Conservation (phyloP, 1,139 yeast genomes). For the Lipomyces yarrowii region DNA sequence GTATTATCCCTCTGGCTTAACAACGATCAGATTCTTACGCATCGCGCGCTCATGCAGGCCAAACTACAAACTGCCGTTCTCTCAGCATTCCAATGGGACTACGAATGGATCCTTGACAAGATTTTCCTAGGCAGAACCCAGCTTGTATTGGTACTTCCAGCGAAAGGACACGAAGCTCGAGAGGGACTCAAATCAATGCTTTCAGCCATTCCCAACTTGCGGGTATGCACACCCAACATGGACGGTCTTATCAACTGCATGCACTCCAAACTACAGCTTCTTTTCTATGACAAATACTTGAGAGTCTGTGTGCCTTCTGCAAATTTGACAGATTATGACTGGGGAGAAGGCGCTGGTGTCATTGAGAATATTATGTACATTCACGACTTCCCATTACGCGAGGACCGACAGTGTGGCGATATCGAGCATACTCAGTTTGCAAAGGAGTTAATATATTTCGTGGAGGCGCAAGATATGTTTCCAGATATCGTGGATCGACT, state of each 20-base stretch:
- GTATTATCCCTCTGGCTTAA: neutral
- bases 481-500: conserved; percentile 27
- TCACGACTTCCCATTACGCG: conserved; percentile 33
- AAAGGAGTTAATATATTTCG: conserved; percentile 29
- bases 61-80: conserved; percentile 30
- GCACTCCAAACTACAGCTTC: conserved; percentile 36
- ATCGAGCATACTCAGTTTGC: conserved; percentile 23
- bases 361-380: conserved; percentile 32
- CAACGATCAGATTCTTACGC: neutral
- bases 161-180: conserved; percentile 27
- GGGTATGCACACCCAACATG: conserved; percentile 30
- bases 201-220: conserved; percentile 22
- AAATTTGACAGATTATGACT: conserved; percentile 35
- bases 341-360: conserved; percentile 37
- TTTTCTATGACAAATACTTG: conserved; percentile 32
- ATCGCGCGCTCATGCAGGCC: conserved; percentile 10
- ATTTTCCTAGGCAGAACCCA: conserved; percentile 20
- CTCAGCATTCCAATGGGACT: conserved; percentile 32
- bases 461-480: conserved; percentile 28
- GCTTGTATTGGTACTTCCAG: conserved; percentile 29
- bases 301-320: conserved; percentile 36
- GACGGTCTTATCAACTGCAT: conserved; percentile 30
- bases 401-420: neutral
- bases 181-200: conserved; percentile 8
- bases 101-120: conserved; percentile 26